phyloP scores from a whole-genome alignment of 1,139 yeast genomes.

The Taiozyma sp. region DNA sequence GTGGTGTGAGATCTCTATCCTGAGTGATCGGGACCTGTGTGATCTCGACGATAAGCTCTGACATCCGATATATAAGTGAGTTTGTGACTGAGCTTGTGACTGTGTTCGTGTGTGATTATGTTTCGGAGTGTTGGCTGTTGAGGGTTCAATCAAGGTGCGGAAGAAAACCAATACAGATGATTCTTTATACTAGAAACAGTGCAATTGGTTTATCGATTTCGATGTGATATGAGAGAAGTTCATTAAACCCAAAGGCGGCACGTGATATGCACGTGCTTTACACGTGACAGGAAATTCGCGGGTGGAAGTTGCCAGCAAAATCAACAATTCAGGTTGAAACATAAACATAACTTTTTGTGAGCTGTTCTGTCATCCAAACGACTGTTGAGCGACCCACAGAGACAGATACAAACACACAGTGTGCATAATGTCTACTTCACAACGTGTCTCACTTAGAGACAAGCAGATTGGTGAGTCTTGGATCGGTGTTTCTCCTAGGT shows the following conservation, averaged over 20 bases:
- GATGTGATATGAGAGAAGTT: no score
- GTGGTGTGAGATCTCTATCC: background rate
- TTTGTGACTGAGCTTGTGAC: no score
- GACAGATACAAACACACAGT: background rate
- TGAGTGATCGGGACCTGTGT: background rate
- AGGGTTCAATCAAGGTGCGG: no score
- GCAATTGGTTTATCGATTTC: no score
- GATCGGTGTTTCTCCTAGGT: background rate
- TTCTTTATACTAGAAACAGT: background rate
- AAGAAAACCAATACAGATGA: background rate
- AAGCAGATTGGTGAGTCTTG: slow-evolving; percentile 26
- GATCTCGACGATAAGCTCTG: background rate
- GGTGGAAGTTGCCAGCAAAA: background rate
- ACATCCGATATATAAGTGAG: background rate
- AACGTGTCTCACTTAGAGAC: slow-evolving; percentile 16
- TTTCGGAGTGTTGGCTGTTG: no score
- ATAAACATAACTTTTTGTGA: background rate
- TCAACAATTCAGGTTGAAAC: background rate
- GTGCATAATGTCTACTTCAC: slow-evolving; percentile 11
- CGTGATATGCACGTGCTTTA: background rate
- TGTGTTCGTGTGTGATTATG: no score
- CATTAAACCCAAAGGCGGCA: no score
- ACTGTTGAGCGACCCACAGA: background rate
- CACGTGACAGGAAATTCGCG: background rate
- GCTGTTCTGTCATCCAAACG: background rate